Percentiles rank a stretch among this genome's conserved stretches.
Evolutionary conservation across 2,329 filamentous ascomycete species (phyloP).

Genomic region (Drechslera avenae): DNA sequence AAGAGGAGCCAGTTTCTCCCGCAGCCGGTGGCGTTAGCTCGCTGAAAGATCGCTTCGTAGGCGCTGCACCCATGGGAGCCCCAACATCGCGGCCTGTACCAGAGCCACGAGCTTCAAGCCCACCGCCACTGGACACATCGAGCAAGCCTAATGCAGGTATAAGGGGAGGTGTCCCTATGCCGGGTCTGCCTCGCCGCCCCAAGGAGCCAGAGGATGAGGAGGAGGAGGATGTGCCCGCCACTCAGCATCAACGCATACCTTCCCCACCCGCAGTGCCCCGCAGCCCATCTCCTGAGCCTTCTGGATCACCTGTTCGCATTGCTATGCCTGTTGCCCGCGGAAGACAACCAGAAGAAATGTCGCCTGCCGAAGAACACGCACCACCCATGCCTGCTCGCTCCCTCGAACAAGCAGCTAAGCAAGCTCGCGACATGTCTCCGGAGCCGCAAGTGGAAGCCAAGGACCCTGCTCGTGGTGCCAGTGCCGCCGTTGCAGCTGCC

Average conservation of each 20-base stretch:
- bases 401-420: slow-evolving; percentile 65
- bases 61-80: slow-evolving; percentile 64
- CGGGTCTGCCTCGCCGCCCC: slow-evolving; percentile 71
- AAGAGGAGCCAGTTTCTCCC: slow-evolving; percentile 61
- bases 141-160: slow-evolving; percentile 68
- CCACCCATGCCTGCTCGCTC: slow-evolving; percentile 68
- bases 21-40: slow-evolving; percentile 69
- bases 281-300: slow-evolving; percentile 57
- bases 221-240: slow-evolving; percentile 57
- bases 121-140: slow-evolving; percentile 68
- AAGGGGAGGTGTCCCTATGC: slow-evolving; percentile 72
- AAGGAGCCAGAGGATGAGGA: slow-evolving; percentile 51
- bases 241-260: slow-evolving; percentile 57
- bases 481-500: slow-evolving; percentile 51
- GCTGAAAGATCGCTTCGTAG: slow-evolving; percentile 82
- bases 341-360: slow-evolving; percentile 57
- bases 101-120: slow-evolving; percentile 52
- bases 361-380: slow-evolving; percentile 55
- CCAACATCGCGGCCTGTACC: slow-evolving; percentile 51
- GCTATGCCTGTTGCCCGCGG: slow-evolving; percentile 81
- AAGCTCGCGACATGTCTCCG: slow-evolving; percentile 67
- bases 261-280: slow-evolving; percentile 48
- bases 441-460: slow-evolving; percentile 67
- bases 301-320: slow-evolving; percentile 79
- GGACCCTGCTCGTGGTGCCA: slow-evolving; percentile 60